Evolutionary conservation across 495 filamentous ascomycete genomes (phyloP), one percentile per base, ranked within the genome.

Genomic region (Penicillium malachiteum): DNA sequence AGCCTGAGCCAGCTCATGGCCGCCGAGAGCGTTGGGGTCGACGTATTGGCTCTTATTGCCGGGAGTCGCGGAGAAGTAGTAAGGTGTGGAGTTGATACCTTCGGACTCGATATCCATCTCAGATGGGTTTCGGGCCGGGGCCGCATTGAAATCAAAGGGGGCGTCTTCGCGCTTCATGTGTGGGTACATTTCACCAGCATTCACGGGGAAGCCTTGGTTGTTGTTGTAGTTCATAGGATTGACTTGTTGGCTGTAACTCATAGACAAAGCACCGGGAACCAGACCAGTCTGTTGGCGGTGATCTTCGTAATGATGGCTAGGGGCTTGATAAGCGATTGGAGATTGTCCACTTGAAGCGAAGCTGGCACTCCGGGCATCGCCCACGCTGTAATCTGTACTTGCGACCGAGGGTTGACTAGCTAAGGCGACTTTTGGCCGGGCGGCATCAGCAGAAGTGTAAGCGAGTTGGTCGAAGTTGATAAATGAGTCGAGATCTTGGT

Each of bases 231-330:
- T 12, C 43, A 46, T 46, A 13, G 21, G 43, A 4, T 18, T 12
- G 0, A 46, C 26, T 32, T 46, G 43, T 46, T 46, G 43, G 31
- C 74, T 72, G 59, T 88, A 81, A 33, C 85, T 84, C 63, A 88
- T 73, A 1, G 88, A 84, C 56, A 94, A 66, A 26, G 87, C 91
- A 41, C 89, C 90, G 1, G 88, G 84, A 0, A 92, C 88, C 31
- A 96, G 80, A 52, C 91, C 90, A 3, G 92, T 94, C 71, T 96
- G 91, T 65, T 98, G 93, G 71, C 88, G 87, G 72, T 96, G 90
- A 42, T 86, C 84, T 57, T 92, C 87, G 73, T 98, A 98, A 65
- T 92, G 88, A 75, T 96, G 91, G 65, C 91, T 96, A 8, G 93
- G 92, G 16, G 81, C 91, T 41, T 85, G 81, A 61, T 91, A 84